Base-by-base conservation (phyloP, 2,329 filamentous ascomycete genomes). In the Alternaria conjuncta region DNA sequence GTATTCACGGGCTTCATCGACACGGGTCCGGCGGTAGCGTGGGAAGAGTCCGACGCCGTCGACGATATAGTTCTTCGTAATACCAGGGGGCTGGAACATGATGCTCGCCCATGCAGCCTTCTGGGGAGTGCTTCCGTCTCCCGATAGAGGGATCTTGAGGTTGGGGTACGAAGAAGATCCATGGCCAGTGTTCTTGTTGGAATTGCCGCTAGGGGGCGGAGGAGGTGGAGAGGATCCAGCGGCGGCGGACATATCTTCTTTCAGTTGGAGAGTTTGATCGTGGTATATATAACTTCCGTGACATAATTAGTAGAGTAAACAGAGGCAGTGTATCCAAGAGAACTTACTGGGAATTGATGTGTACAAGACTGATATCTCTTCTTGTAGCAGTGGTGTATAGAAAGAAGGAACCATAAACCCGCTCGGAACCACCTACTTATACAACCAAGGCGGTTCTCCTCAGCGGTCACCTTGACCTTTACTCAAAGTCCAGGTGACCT, bases 271-370 rank as follows among this genome's bases (percentile, higher is more conserved):
- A 10, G 9, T 41, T 18, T 2, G 36, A 18, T 1, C 10, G 4
- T 41, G 10, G 1, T 2, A 2, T 41, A 41, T 41, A 41, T 41
- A 18, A 9, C 0, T 41, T 41, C 36, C 18, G 9, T 1, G 1
- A 18, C 1, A 10, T 0, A 18, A 4, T 41, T 0, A 41, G 36
- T 1, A 18, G 6, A 11, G 36, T 1, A 6, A 41, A 10, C 2
- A 0, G 0, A 3, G 4, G 32, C 36, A 2, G 8, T 11, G 2
- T 41, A 8, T 41, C 2, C 36, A 41, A 41, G 36, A 6, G 5
- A 41, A 41, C 36, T 41, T 41, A 18, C 36, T 3, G 18, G 1
- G 36, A 41, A 6, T 3, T 41, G 9, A 41, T 18, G n/a, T 41
- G 5, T 41, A 41, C 0, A 2, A 11, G 2, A 11, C 0, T 18